Percentiles rank a stretch among this genome's conserved stretches.
Conservation (phyloP, 176 grass and related monocot species). For the Cenchrus americanus region DNA sequence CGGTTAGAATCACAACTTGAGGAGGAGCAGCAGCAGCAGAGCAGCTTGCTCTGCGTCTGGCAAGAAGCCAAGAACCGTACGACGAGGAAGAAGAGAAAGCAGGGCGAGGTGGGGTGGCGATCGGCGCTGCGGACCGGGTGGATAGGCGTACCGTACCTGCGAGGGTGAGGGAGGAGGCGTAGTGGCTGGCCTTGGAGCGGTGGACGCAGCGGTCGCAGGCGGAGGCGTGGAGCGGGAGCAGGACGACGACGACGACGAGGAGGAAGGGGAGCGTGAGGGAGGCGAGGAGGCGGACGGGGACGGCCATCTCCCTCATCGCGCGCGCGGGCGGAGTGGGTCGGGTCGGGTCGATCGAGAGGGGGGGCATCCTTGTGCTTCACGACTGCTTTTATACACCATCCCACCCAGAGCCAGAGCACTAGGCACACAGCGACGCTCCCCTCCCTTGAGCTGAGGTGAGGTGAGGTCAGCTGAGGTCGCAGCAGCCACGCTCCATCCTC, state of each 20-base stretch:
- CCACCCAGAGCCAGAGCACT: too few species aligned
- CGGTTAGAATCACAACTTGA: background rate
- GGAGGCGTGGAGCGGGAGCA: slow-evolving; percentile 40
- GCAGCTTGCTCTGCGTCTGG: background rate
- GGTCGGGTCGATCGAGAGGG: background rate
- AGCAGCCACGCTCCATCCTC: too few species aligned
- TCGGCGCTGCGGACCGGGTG: too few species aligned
- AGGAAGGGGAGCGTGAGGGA: background rate
- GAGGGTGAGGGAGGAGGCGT: slow-evolving; percentile 58
- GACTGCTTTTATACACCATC: slow-evolving; percentile 45
- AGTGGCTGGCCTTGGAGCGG: slow-evolving; percentile 53
- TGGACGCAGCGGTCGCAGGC: slow-evolving; percentile 81
- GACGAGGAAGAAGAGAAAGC: background rate
- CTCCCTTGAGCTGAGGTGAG: background rate
- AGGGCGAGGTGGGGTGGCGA: background rate
- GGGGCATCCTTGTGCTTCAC: slow-evolving; percentile 36
- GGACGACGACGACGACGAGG: slow-evolving; percentile 16
- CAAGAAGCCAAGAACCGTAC: too few species aligned
- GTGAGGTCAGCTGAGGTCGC: too few species aligned
- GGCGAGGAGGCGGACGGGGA: slow-evolving; percentile 38
- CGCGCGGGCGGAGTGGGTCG: background rate
- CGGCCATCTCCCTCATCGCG: slow-evolving; percentile 2
- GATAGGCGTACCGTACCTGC: slow-evolving; percentile 35
- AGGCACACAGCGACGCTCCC: background rate
- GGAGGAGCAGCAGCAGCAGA: too few species aligned